Percentiles rank a stretch among this genome's conserved stretches.
Evolutionary conservation across 306 rosid species (phyloP).

Genomic region (Pterocarpus santalinus): DNA sequence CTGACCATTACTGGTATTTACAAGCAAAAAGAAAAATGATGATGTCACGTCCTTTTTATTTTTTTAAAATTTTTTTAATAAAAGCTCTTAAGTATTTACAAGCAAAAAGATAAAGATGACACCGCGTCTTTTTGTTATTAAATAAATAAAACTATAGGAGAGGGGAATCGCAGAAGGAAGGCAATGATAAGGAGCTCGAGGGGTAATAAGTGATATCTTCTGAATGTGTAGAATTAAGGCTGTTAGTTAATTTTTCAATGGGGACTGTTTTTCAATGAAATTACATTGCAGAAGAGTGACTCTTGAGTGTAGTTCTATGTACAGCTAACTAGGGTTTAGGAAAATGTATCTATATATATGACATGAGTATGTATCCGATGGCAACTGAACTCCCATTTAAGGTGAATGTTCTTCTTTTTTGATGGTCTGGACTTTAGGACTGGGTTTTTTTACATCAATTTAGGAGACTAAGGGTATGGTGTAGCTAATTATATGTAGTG

Average conservation of each 20-base stretch:
- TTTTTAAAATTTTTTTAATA: too few species aligned
- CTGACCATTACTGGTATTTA: not conserved
- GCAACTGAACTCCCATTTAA: not conserved
- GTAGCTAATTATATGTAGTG: too few species aligned
- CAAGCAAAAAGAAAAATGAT: not conserved
- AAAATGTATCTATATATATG: not conserved
- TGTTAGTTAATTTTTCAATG: too few species aligned
- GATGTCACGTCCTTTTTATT: not conserved
- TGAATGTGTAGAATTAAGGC: not conserved
- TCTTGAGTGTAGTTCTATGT: not conserved
- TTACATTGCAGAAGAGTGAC: not conserved
- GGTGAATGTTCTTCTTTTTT: slow-evolving; percentile 2
- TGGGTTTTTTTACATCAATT: slow-evolving; percentile 13
- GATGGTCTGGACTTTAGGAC: not conserved
- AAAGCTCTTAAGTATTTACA: too few species aligned
- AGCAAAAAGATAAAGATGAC: too few species aligned
- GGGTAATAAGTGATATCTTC: slow-evolving; percentile 5
- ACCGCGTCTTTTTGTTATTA: too few species aligned
- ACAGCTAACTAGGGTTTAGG: slow-evolving; percentile 9
- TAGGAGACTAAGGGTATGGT: not conserved
- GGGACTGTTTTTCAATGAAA: not conserved
- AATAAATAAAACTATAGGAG: too few species aligned
- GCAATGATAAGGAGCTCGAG: too few species aligned
- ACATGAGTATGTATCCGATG: slow-evolving; percentile 3
- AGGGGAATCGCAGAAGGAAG: too few species aligned